Conservation (phyloP, 768 basidiomycete species). For the Royoungia palumana region DNA sequence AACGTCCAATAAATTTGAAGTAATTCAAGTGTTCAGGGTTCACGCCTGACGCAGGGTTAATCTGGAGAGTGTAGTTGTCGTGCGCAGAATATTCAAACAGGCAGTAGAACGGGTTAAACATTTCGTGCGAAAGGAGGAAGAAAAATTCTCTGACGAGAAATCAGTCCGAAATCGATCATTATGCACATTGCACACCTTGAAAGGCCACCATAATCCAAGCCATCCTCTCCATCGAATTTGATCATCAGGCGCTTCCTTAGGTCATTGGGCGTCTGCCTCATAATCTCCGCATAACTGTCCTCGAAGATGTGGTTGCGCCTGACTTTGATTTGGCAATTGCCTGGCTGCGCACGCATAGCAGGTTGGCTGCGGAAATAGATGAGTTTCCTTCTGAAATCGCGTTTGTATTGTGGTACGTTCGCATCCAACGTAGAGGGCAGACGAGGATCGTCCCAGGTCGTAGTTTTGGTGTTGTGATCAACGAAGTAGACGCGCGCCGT, state of each 20-base stretch:
- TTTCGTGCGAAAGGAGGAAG: conserved; percentile 98
- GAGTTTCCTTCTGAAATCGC: conserved; percentile 97
- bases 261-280: conserved; percentile 98
- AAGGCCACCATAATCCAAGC: conserved; percentile 96
- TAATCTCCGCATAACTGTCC: conserved; percentile 99
- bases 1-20: conserved; percentile 99
- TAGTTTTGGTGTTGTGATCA: conserved; percentile 99
- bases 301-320: conserved; percentile 98
- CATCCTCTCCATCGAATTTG: conserved; percentile 99
- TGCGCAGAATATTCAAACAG: conserved; percentile 99
- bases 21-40: conserved; percentile 99
- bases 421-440: conserved; percentile 92
- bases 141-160: conserved; percentile 83
- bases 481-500: conserved; percentile 99
- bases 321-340: conserved; percentile 99
- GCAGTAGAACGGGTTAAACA: conserved; percentile 99
- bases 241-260: conserved; percentile 99
- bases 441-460: conserved; percentile 99
- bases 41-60: conserved; percentile 96
- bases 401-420: conserved; percentile 99
- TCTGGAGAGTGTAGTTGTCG: conserved; percentile 99
- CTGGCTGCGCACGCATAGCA: conserved; percentile 95
- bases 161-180: conserved; percentile 5
- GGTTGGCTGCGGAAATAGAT: conserved; percentile 99
- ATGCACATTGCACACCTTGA: conserved; percentile 62